Evolutionary conservation across 441 rosid genomes (phyloP).

Genomic region (Croton laevigatus): DNA sequence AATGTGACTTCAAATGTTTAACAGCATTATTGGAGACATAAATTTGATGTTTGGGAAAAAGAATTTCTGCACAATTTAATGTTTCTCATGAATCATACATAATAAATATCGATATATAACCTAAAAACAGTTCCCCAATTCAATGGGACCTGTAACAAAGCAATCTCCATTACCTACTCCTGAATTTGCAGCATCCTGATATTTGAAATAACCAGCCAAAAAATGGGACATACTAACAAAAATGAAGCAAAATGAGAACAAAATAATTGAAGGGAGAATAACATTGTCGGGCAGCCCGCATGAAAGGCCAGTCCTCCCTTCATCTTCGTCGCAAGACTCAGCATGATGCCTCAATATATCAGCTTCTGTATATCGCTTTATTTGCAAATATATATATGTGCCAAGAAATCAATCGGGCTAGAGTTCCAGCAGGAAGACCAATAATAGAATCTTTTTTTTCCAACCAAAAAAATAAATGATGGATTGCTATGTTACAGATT

Average conservation of each 20-base stretch:
- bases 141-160: constrained; percentile 47
- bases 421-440: constrained; percentile 36
- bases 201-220: constrained; percentile 25
- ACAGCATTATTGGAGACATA: not conserved
- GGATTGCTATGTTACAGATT: constrained; percentile 60
- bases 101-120: constrained; percentile 39
- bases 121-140: constrained; percentile 39
- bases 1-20: no score
- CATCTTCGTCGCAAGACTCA: constrained; percentile 31
- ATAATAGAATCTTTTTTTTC: constrained; percentile 34
- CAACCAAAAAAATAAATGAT: constrained; percentile 42
- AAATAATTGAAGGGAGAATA: constrained; percentile 18
- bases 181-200: constrained; percentile 34
- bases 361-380: constrained; percentile 28
- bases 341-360: constrained; percentile 20
- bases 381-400: constrained; percentile 24
- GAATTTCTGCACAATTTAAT: constrained; percentile 55
- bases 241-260: constrained; percentile 18
- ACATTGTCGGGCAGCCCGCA: constrained; percentile 33
- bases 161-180: constrained; percentile 51
- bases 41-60: constrained; percentile 20
- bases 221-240: constrained; percentile 28
- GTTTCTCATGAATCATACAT: constrained; percentile 42
- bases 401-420: constrained; percentile 39
- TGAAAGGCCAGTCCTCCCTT: constrained; percentile 30